Evolutionary conservation across 2,329 filamentous ascomycete species (phyloP), one percentile per base, ranked within the genome.

Genomic region (Juglanconis oblonga): DNA sequence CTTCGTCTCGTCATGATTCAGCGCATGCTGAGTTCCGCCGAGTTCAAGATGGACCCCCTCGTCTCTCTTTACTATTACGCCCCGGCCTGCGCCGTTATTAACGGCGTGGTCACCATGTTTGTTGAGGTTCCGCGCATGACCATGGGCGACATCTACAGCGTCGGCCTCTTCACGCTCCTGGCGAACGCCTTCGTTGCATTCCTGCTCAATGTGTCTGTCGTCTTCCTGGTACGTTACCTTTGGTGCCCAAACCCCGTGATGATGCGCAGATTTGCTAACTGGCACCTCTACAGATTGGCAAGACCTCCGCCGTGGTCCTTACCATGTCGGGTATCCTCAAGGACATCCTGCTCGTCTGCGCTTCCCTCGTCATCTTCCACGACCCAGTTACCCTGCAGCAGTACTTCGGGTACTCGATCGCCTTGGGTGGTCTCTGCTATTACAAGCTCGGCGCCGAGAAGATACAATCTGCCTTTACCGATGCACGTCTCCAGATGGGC

Each of bases 31-130:
- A 90, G 86, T 77, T 88, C 87, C 54, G 81, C 87, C 51, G 89
- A 92, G 74, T 91, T 88, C 83, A 92, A 92, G 83, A 92, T 92
- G 90, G 89, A 92, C 72, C 89, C 89, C 31, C 79, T 92, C n/a
- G 89, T 92, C 55, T 92, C 89, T 35, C 83, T 92, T 13, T 92
- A 92, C 82, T 92, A 92, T 80, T 92, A 91, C 69, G 90, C 90
- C 1, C 89, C 89, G 24, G 85, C 90, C 57, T 92, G 89, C 74
- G 89, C 89, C 52, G 75, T 85, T 71, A 91, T 92, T 83, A 92
- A 92, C 77, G 85, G 86, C 68, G 72, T 85, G 10, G 82, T 90
- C 58, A 87, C 88, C 62, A 75, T 92, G 48, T 77, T 90, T 69
- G 85, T 86, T 74, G 89, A 92, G 74, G 73, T 90, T 8, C 87